These are phyloP conservation scores for Apodospora peruviana DNA, from an alignment of 495 filamentous ascomycete genomes.

Conservation along the genomic window DNA sequence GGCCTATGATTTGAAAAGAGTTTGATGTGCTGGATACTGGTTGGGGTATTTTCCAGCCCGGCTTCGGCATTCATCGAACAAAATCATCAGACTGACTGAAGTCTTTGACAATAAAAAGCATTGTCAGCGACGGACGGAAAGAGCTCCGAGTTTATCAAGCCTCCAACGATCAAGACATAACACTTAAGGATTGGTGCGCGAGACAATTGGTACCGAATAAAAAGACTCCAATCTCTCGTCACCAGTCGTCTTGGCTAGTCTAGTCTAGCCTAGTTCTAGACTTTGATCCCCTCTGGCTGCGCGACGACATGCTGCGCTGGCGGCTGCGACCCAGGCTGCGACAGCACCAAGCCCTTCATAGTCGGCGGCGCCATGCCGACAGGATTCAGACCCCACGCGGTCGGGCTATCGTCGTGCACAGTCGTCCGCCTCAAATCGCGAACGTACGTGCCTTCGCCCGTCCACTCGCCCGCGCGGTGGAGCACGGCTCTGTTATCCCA, in stretches of 20 bases:
- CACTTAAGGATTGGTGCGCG: too few species aligned
- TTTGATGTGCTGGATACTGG: too few species aligned
- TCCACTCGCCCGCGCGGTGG: slow-evolving; percentile 48
- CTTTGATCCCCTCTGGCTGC: neutral
- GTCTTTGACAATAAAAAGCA: too few species aligned
- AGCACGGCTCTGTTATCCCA: slow-evolving; percentile 57
- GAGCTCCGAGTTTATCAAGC: too few species aligned
- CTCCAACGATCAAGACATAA: too few species aligned
- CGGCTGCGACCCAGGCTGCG: neutral
- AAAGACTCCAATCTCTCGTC: too few species aligned
- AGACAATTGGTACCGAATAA: too few species aligned
- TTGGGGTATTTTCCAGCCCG: too few species aligned
- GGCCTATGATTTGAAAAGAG: slow-evolving; percentile 68
- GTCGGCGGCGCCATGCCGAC: slow-evolving; percentile 5
- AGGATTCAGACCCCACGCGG: slow-evolving; percentile 43
- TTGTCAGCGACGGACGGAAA: neutral
- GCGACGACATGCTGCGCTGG: too few species aligned
- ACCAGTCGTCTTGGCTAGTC: too few species aligned
- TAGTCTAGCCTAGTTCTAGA: too few species aligned
- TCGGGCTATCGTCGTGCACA: slow-evolving; percentile 40
- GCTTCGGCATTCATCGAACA: too few species aligned
- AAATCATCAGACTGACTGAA: neutral
- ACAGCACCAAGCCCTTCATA: neutral
- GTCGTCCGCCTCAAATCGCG: slow-evolving; percentile 52
- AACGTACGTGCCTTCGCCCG: slow-evolving; percentile 44